These are phyloP conservation scores for Thymus mandschuricus DNA, from an alignment of 257 asterid species.

Conservation along the genomic window DNA sequence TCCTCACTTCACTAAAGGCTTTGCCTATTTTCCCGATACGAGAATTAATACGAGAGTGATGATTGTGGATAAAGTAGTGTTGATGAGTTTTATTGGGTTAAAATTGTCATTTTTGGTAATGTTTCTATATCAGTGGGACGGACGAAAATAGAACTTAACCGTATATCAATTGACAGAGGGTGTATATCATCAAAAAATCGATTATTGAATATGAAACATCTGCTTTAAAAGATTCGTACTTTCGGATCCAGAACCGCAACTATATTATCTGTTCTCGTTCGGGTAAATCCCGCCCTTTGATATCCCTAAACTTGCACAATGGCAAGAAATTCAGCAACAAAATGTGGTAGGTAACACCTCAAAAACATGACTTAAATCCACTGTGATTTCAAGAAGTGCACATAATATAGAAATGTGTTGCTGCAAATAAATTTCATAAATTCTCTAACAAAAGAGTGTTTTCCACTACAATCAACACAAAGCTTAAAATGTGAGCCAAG, in stretches of 20 bases:
- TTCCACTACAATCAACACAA: slow-evolving; percentile 53
- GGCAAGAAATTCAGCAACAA: neutral
- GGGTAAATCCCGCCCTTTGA: too few species aligned
- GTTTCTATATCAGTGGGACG: too few species aligned
- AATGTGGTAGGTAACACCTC: neutral
- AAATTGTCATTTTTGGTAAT: too few species aligned
- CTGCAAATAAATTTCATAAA: slow-evolving; percentile 10
- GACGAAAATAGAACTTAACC: too few species aligned
- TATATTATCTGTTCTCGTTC: too few species aligned
- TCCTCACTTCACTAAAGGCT: neutral
- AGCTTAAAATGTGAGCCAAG: slow-evolving; percentile 56
- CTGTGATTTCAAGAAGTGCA: neutral
- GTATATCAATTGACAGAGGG: too few species aligned
- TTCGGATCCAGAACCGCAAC: too few species aligned
- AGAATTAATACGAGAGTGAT: too few species aligned
- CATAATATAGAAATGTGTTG: neutral
- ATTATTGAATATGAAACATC: neutral
- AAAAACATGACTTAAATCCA: slow-evolving; percentile 6
- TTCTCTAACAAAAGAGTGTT: slow-evolving; percentile 32
- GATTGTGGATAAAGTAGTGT: too few species aligned
- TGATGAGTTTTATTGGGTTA: too few species aligned
- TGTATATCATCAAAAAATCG: too few species aligned
- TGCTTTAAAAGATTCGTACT: neutral
- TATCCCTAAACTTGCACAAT: neutral
- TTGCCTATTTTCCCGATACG: too few species aligned